Evolutionary conservation across 345 rosid genomes (phyloP).

Genomic region (Rubroshorea leprosula): DNA sequence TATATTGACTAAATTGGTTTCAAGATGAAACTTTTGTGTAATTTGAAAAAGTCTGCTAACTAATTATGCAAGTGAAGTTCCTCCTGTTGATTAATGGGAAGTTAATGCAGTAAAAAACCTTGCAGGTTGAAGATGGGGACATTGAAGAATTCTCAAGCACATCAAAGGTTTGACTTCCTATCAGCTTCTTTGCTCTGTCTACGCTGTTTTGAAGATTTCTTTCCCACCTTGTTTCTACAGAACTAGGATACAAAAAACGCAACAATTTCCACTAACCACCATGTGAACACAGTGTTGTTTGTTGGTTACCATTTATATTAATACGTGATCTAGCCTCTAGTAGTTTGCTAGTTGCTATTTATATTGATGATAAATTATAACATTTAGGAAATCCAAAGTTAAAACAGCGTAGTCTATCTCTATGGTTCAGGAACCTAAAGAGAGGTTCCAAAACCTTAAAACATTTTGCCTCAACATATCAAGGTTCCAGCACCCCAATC

Average conservation of each 20-base stretch:
- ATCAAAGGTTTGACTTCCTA: conserved; percentile 31
- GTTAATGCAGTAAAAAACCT: conserved; percentile 9
- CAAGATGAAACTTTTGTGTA: not conserved
- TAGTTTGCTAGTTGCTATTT: no score
- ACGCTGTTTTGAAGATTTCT: not conserved
- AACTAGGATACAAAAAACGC: not conserved
- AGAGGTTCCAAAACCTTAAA: no score
- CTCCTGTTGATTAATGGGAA: not conserved
- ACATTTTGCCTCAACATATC: no score
- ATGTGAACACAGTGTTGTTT: no score
- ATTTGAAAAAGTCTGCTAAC: not conserved
- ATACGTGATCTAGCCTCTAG: no score
- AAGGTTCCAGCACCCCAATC: no score
- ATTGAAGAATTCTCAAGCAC: conserved; percentile 44
- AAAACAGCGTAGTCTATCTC: no score
- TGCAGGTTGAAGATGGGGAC: conserved; percentile 46
- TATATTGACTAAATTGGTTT: not conserved
- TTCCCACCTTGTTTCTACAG: not conserved
- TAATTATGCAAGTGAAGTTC: not conserved
- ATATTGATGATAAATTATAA: no score
- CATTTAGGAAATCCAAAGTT: no score
- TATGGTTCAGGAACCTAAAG: no score
- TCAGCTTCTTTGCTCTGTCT: not conserved
- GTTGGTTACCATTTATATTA: no score
- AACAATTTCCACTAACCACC: not conserved